Evolutionary conservation across 2,329 filamentous ascomycete genomes (phyloP).

Genomic region (Talaromyces verruculosus): DNA sequence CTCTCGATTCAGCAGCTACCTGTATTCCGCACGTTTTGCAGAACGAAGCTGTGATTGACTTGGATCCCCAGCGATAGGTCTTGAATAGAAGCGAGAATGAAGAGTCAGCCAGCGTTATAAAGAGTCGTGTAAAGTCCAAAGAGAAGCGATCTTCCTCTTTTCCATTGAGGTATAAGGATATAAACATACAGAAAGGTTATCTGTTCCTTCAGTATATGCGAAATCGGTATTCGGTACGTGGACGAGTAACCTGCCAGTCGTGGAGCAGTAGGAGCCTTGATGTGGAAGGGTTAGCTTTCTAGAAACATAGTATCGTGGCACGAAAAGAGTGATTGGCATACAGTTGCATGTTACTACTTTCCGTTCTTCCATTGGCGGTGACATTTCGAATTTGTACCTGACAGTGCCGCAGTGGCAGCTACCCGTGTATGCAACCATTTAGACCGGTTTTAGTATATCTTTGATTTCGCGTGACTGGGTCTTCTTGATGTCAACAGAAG

Average conservation of each 20-base stretch:
- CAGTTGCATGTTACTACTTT: conserved; percentile 27
- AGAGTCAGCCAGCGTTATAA: background rate
- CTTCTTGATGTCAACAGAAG: background rate
- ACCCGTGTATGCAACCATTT: conserved; percentile 20
- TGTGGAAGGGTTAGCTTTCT: background rate
- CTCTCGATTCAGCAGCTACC: conserved; percentile 29
- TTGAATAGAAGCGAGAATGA: conserved; percentile 9
- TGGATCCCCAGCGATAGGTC: conserved; percentile 31
- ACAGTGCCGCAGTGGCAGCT: conserved; percentile 29
- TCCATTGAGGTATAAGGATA: background rate
- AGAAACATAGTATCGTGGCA: background rate
- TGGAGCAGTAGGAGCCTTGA: conserved; percentile 33
- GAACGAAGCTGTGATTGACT: conserved; percentile 32
- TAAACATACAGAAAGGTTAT: conserved; percentile 27
- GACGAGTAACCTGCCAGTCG: conserved; percentile 34
- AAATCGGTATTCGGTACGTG: conserved; percentile 29
- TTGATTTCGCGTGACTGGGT: background rate
- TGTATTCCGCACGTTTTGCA: conserved; percentile 35
- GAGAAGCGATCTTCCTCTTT: background rate
- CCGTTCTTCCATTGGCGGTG: conserved; percentile 24
- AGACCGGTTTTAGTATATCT: background rate
- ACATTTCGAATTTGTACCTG: conserved; percentile 26
- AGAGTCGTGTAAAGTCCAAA: background rate
- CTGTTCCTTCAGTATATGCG: conserved; percentile 25
- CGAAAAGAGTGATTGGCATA: conserved; percentile 10